Percentiles rank a stretch among this genome's conserved stretches.
Conservation (phyloP, 2,329 filamentous ascomycete species). For the Aspergillus flavus region DNA sequence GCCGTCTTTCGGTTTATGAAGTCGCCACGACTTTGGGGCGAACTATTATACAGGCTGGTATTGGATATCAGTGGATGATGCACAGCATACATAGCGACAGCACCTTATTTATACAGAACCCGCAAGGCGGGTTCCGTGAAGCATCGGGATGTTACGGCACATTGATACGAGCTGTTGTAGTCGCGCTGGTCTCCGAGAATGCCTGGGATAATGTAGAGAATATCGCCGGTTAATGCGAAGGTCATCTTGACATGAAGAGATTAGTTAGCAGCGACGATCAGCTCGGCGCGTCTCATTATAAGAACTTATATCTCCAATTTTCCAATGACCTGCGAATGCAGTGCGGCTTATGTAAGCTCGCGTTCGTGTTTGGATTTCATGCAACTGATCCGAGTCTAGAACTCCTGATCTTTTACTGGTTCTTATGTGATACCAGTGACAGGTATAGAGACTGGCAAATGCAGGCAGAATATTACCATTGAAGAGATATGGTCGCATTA, state of each 20-base stretch:
- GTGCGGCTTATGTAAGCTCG: conserved; percentile 9
- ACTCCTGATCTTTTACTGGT: neutral
- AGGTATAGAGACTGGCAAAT: neutral
- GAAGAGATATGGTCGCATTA: conserved; percentile 36
- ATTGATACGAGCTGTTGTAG: conserved; percentile 32
- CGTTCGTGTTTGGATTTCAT: conserved; percentile 14
- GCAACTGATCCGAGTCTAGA: neutral
- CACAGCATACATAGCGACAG: neutral
- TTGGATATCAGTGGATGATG: conserved; percentile 7
- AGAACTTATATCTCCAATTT: too few species aligned
- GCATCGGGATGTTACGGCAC: conserved; percentile 26
- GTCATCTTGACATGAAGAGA: conserved; percentile 18
- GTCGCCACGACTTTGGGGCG: too few species aligned
- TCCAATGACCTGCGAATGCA: neutral
- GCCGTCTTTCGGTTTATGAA: too few species aligned
- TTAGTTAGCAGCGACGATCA: neutral
- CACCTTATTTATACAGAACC: conserved; percentile 28
- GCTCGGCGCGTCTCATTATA: neutral
- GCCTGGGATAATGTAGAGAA: conserved; percentile 32
- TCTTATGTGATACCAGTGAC: neutral
- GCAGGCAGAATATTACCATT: neutral
- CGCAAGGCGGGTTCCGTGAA: conserved; percentile 27
- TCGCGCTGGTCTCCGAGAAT: conserved; percentile 27
- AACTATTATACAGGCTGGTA: conserved; percentile 49
- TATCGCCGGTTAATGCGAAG: conserved; percentile 24